phyloP scores from a whole-genome alignment of 805 yeast species.

The Pichia cephalocereana region DNA sequence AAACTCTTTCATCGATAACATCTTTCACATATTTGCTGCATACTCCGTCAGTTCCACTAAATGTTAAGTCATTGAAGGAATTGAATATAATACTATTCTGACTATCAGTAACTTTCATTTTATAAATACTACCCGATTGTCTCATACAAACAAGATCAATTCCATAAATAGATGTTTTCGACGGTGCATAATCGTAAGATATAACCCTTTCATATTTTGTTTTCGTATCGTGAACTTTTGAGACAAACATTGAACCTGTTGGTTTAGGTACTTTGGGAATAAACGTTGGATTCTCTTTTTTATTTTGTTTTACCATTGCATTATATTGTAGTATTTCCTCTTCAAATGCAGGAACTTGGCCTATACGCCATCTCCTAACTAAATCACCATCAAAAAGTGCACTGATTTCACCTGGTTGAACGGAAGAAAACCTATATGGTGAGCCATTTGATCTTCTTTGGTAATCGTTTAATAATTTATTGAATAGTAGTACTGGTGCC shows the following conservation, averaged over 20 bases:
- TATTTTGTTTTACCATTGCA: conserved; percentile 10
- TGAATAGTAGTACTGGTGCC: conserved; percentile 47
- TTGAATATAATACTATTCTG: conserved; percentile 56
- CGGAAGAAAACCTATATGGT: conserved; percentile 60
- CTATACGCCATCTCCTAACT: conserved; percentile 74
- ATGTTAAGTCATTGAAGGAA: conserved; percentile 55
- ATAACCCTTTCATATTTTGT: conserved; percentile 76
- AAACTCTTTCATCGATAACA: neutral
- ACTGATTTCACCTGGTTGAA: conserved; percentile 62
- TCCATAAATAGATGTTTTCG: conserved; percentile 36
- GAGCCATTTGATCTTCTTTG: conserved; percentile 49
- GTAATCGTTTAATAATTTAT: conserved; percentile 52
- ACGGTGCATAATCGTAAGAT: conserved; percentile 76
- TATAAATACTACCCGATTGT: conserved; percentile 79
- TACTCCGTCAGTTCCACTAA: conserved; percentile 52
- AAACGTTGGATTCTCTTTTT: conserved; percentile 12
- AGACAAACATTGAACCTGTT: conserved; percentile 59
- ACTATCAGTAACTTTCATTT: conserved; percentile 66
- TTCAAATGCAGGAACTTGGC: conserved; percentile 37
- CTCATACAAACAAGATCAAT: conserved; percentile 78
- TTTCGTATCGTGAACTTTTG: conserved; percentile 63
- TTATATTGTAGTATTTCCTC: conserved; percentile 18
- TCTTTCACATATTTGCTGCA: conserved; percentile 34
- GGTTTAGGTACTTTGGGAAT: conserved; percentile 12
- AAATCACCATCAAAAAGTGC: conserved; percentile 72